Conservation (phyloP, 441 rosid species). For the Populus hybrid region DNA sequence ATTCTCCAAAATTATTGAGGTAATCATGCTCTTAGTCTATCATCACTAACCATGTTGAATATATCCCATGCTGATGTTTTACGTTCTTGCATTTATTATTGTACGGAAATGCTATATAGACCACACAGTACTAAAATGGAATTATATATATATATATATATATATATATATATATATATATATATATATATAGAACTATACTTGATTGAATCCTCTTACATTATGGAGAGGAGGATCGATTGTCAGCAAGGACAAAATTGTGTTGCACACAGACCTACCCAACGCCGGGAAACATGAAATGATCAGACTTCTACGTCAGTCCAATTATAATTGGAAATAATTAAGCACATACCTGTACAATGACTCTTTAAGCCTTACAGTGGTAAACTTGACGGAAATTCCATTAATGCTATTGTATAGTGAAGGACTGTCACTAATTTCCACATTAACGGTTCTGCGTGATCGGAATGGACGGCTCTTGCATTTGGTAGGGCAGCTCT, state of each 20-base stretch:
- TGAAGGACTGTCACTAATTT: not conserved
- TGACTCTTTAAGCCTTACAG: not conserved
- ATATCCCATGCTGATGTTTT: not conserved
- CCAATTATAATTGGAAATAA: not conserved
- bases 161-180: no score
- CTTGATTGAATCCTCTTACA: not conserved
- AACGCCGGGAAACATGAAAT: not conserved
- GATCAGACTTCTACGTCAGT: no score
- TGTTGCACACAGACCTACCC: not conserved
- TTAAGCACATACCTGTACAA: not conserved
- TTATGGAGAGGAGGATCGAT: not conserved
- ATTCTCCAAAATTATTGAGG: not conserved
- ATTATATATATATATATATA: no score
- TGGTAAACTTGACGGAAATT: not conserved
- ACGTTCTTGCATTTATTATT: not conserved
- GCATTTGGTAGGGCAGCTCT: not conserved
- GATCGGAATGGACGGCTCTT: not conserved
- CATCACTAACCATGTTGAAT: not conserved
- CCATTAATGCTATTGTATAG: not conserved
- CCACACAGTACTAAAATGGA: not conserved
- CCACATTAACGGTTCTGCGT: not conserved
- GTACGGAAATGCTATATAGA: not conserved
- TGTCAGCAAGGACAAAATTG: no score
- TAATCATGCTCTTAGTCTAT: not conserved
- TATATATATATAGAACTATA: not conserved